phyloP scores from a whole-genome alignment of 2,329 filamentous ascomycete genomes.

The Diaporthe destruens region DNA sequence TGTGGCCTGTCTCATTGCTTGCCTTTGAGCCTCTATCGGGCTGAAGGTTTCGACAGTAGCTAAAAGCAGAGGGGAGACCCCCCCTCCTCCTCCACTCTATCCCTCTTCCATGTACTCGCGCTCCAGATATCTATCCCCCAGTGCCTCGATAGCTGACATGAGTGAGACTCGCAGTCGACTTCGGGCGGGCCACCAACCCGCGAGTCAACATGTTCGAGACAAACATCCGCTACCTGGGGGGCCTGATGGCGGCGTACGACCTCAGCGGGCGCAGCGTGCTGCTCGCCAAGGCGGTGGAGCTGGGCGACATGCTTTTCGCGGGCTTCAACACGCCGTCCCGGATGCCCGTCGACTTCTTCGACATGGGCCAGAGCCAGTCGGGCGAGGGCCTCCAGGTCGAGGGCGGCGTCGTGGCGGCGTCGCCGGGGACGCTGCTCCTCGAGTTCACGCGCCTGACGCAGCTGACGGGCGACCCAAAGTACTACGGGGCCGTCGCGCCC shows the following conservation, averaged over 20 bases:
- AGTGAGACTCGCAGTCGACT: constrained; percentile 51
- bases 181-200: constrained; percentile 53
- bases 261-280: constrained; percentile 54
- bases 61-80: not conserved
- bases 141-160: not conserved
- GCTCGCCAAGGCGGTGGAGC: constrained; percentile 58
- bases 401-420: constrained; percentile 56
- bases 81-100: not conserved
- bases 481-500: constrained; percentile 77
- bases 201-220: constrained; percentile 60
- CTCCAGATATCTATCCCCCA: not conserved
- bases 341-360: constrained; percentile 62
- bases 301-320: constrained; percentile 60
- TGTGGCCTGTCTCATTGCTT: not conserved
- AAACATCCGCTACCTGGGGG: constrained; percentile 59
- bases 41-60: not conserved
- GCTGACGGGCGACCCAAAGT: constrained; percentile 78
- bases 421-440: constrained; percentile 74
- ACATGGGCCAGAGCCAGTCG: constrained; percentile 56
- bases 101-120: not conserved
- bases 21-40: not conserved
- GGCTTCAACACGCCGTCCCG: constrained; percentile 60
- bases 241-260: constrained; percentile 49
- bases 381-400: constrained; percentile 53
- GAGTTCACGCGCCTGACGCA: constrained; percentile 82